Percentiles rank a stretch among this genome's conserved stretches.
Evolutionary conservation across 164 flowering plant species (phyloP).

Genomic region (Warburgia ugandensis): DNA sequence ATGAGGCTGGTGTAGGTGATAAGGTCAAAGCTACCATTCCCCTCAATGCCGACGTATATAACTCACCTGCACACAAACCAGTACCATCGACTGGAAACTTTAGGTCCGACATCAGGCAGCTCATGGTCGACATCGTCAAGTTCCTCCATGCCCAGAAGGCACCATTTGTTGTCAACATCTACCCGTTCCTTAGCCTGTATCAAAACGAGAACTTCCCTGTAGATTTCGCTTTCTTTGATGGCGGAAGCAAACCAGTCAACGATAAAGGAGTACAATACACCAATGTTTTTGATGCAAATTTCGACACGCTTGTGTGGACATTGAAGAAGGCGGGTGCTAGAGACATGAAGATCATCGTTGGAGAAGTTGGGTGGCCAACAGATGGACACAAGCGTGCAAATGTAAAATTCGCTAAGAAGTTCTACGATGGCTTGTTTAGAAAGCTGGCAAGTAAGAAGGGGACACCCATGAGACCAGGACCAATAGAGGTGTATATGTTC

Average conservation of each 20-base stretch:
- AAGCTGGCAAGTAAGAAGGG: conserved; percentile 1
- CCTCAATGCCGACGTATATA: conserved; percentile 45
- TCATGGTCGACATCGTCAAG: conserved; percentile 31
- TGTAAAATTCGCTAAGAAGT: background rate
- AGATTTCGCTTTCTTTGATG: conserved; percentile 10
- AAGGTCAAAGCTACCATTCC: conserved; percentile 9
- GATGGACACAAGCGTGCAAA: conserved; percentile 8
- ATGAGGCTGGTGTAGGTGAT: conserved; percentile 9
- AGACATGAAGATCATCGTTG: conserved; percentile 6
- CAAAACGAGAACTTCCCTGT: conserved; percentile 3
- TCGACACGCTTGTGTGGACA: conserved; percentile 6
- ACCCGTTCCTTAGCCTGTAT: conserved; percentile 10
- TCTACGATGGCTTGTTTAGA: conserved; percentile 8
- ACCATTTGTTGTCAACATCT: conserved; percentile 12
- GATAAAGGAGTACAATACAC: conserved; percentile 5
- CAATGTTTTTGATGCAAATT: conserved; percentile 14
- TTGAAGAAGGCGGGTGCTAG: conserved; percentile 1
- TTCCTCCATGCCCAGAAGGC: conserved; percentile 4
- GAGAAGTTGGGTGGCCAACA: conserved; percentile 15
- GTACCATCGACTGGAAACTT: conserved; percentile 76
- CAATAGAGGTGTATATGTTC: conserved; percentile 8
- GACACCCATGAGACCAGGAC: conserved; percentile 6
- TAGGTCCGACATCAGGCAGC: conserved; percentile 58
- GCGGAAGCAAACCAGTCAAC: background rate
- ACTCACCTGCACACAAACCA: conserved; percentile 30